These are phyloP conservation scores for Spathaspora passalidarum DNA, from an alignment of 805 yeast genomes.

Conservation along the genomic window DNA sequence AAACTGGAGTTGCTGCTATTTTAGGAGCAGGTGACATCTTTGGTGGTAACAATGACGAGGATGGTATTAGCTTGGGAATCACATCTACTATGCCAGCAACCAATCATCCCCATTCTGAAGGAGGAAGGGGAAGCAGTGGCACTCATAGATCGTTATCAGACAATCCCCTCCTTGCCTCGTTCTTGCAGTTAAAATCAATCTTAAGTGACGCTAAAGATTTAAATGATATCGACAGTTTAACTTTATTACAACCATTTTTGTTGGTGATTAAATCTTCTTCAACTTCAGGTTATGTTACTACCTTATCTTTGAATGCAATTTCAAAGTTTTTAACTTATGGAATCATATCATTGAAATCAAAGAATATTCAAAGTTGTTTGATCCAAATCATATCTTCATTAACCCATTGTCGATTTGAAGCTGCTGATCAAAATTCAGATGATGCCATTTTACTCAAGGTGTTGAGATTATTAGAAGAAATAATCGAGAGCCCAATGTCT, in stretches of 20 bases:
- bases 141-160: slow-evolving; percentile 13
- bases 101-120: slow-evolving; percentile 5
- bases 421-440: slow-evolving; percentile 87
- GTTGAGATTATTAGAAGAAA: slow-evolving; percentile 62
- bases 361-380: slow-evolving; percentile 54
- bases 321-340: slow-evolving; percentile 69
- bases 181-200: slow-evolving; percentile 73
- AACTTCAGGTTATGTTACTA: slow-evolving; percentile 83
- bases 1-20: slow-evolving; percentile 80
- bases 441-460: slow-evolving; percentile 88
- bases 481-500: slow-evolving; percentile 65
- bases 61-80: slow-evolving; percentile 22
- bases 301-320: slow-evolving; percentile 73
- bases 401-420: slow-evolving; percentile 94
- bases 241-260: slow-evolving; percentile 82
- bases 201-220: slow-evolving; percentile 53
- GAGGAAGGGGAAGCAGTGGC: neutral
- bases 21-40: slow-evolving; percentile 62
- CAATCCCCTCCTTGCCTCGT: slow-evolving; percentile 71
- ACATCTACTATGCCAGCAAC: slow-evolving; percentile 12
- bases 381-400: slow-evolving; percentile 70
- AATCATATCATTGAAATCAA: slow-evolving; percentile 55
- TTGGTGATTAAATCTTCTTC: slow-evolving; percentile 78
- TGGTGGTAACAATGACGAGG: slow-evolving; percentile 37
- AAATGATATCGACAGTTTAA: slow-evolving; percentile 61